phyloP scores from a whole-genome alignment of 768 basidiomycete genomes.

The Russula griseocarnosa region DNA sequence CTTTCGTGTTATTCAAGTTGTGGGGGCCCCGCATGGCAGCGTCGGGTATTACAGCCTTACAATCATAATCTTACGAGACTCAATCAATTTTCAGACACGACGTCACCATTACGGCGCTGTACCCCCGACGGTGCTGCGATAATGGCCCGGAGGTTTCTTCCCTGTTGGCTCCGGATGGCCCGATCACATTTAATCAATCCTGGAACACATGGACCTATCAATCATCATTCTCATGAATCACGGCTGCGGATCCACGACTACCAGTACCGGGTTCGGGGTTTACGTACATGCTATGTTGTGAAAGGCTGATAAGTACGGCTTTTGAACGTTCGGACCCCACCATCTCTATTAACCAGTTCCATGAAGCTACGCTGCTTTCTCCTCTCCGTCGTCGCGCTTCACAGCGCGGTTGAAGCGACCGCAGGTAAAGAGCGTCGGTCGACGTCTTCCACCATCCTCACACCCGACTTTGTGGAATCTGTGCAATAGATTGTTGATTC shows the following conservation, averaged over 20 bases:
- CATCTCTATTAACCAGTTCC: not conserved
- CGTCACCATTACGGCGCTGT: no score
- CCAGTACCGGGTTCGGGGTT: not conserved
- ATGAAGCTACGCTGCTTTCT: not conserved
- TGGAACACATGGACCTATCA: not conserved
- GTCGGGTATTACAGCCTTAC: no score
- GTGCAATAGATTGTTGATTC: slow-evolving; percentile 2
- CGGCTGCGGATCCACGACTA: not conserved
- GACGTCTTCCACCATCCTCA: slow-evolving; percentile 4
- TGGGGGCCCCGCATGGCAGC: no score
- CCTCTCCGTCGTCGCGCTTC: not conserved
- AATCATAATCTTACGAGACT: no score
- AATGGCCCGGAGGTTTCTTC: no score
- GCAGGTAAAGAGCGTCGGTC: not conserved
- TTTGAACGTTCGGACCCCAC: not conserved
- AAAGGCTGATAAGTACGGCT: not conserved
- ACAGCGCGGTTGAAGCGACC: not conserved
- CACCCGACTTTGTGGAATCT: not conserved
- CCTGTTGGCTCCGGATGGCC: no score
- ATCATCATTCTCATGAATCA: not conserved
- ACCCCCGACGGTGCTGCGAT: no score
- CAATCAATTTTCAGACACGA: no score
- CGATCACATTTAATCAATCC: no score
- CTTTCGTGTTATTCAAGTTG: no score
- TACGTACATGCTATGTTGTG: not conserved